Base-by-base conservation (phyloP, 176 grass and related monocot species). In the Puccinellia tenuiflora region DNA sequence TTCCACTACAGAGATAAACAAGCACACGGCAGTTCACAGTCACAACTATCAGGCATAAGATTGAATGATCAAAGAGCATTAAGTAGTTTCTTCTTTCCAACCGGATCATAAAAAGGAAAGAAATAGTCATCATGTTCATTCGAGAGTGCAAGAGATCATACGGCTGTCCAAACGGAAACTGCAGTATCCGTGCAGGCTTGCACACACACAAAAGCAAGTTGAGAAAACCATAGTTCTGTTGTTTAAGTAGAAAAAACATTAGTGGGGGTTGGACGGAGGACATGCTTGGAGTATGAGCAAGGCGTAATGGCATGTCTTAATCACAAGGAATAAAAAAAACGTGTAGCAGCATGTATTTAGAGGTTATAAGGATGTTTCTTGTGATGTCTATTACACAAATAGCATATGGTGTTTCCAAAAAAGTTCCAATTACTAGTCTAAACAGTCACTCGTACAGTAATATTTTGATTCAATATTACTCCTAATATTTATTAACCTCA, bases 181-280 rank as follows among this genome's bases (percentile, higher is more conserved):
- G 70, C 51, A 85, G 50, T n/a, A n/a, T n/a, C n/a, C n/a, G n/a
- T n/a, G n/a, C 29, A 42, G 5, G 40, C 40, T 8, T 5, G 40
- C 40, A 10, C 9, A 42, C 40, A 16, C 31, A 64, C 46, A 76
- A 50, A 85, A 60, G 40, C 9, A 42, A 42, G 45, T 60, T 26
- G 48, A 77, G 26, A 55, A 31, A 79, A 42, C 40, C 40, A 79
- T 22, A 55, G 33, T 34, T 62, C 79, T 24, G 7, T 57, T 42
- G 40, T 42, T 42, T 42, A 9, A 42, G 39, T 42, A 42, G 39
- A 42, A 6, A 42, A 79, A 11, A 76, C 43, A 62, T 10, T 63
- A 81, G 93, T 46, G 64, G 21, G 53, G 80, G 73, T 79, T 85
- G 86, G 84, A 96, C 91, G 25, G 88, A 91, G 51, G 93, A 93